Percentiles rank a stretch among this genome's conserved stretches.
Evolutionary conservation across 495 filamentous ascomycete genomes (phyloP).

Genomic region (Chaetomidium leptoderma): DNA sequence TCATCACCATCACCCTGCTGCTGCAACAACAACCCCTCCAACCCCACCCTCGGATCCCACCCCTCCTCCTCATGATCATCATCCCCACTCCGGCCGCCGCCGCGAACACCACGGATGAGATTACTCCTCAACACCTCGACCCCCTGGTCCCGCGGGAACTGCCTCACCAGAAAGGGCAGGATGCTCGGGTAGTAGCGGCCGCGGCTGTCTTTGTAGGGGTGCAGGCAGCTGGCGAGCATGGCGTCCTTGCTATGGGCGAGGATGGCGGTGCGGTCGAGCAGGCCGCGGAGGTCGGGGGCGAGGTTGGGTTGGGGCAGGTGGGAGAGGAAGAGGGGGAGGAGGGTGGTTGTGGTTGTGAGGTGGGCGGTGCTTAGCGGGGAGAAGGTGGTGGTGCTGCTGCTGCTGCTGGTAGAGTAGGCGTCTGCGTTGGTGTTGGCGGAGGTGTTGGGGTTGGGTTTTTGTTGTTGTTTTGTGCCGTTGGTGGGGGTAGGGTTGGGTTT

Average conservation of each 20-base stretch:
- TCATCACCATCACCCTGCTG: neutral
- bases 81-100: neutral
- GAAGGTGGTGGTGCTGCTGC: conserved; percentile 42
- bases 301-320: conserved; percentile 59
- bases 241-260: conserved; percentile 59
- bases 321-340: conserved; percentile 60
- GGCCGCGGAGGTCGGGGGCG: conserved; percentile 57
- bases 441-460: conserved; percentile 28
- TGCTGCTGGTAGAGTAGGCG: conserved; percentile 34
- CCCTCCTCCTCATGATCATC: conserved; percentile 45
- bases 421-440: conserved; percentile 39
- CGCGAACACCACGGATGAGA: conserved; percentile 35
- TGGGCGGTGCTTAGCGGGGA: conserved; percentile 33
- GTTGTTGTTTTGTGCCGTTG: too few species aligned
- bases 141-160: conserved; percentile 53
- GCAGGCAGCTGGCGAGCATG: conserved; percentile 74
- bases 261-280: conserved; percentile 75
- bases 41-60: conserved; percentile 14
- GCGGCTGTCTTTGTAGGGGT: conserved; percentile 59
- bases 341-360: conserved; percentile 45
- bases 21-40: conserved; percentile 7
- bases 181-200: conserved; percentile 62
- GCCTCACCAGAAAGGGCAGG: conserved; percentile 66
- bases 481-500: conserved; percentile 25
- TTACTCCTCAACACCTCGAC: conserved; percentile 63